Percentiles rank a stretch among this genome's conserved stretches.
These are phyloP conservation scores for Arthrobotrys musiformis DNA, from an alignment of 2,329 filamentous ascomycete species.

Conservation along the genomic window DNA sequence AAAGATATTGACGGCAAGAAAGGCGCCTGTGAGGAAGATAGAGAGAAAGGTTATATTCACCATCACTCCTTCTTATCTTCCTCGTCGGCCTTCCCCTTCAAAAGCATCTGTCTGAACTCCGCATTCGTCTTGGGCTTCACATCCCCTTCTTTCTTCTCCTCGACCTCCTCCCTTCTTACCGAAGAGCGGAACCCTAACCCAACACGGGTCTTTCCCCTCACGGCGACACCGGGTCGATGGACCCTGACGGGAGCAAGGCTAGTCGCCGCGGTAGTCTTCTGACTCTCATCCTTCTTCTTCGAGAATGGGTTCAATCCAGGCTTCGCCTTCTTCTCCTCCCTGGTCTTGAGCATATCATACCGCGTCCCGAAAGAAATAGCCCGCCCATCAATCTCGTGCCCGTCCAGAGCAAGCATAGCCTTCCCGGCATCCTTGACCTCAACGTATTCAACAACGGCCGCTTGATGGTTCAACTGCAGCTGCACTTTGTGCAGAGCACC, in stretches of 20 bases:
- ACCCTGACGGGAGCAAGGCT: conserved; percentile 40
- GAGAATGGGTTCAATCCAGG: conserved; percentile 58
- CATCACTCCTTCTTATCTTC: conserved; percentile 37
- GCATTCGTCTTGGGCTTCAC: conserved; percentile 60
- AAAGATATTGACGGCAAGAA: not conserved
- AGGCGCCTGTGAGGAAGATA: conserved; percentile 3
- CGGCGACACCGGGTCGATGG: conserved; percentile 66
- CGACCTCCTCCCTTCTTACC: conserved; percentile 58
- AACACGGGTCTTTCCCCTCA: conserved; percentile 58
- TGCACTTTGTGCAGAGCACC: conserved; percentile 79
- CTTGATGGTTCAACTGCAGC: conserved; percentile 82
- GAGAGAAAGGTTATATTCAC: not conserved
- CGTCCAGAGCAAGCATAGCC: conserved; percentile 72
- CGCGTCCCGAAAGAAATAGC: conserved; percentile 67
- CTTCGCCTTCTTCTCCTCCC: conserved; percentile 56
- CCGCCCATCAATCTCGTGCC: conserved; percentile 68
- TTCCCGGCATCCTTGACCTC: conserved; percentile 77
- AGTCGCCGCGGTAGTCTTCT: conserved; percentile 56
- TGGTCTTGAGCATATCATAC: conserved; percentile 56
- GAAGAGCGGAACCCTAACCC: conserved; percentile 61
- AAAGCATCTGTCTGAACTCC: conserved; percentile 59
- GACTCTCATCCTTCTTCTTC: conserved; percentile 58
- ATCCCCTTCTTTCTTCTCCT: conserved; percentile 61
- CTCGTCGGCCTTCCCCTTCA: conserved; percentile 52
- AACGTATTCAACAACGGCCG: conserved; percentile 84